A percentile compares a stretch with the other conserved stretches of the same genome.
These are phyloP conservation scores for Kodamaea laetipori DNA, from an alignment of 805 yeast genomes.

Conservation along the genomic window DNA sequence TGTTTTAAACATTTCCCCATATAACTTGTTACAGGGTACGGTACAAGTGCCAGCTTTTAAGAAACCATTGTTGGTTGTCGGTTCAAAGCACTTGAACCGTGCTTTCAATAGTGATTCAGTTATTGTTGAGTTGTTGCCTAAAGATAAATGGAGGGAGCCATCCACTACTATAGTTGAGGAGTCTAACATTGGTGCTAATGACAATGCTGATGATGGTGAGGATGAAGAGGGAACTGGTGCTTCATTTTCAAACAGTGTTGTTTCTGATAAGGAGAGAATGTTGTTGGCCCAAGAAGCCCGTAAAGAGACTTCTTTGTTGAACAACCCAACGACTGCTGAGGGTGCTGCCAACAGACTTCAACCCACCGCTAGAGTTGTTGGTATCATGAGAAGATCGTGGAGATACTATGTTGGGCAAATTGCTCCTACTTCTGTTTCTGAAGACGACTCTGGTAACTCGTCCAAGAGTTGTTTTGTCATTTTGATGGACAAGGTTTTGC, in stretches of 20 bases:
- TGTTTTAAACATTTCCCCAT: conserved; percentile 72
- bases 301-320: conserved; percentile 44
- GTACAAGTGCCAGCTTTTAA: conserved; percentile 71
- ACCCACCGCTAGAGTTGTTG: conserved; percentile 95
- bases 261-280: conserved; percentile 71
- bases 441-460: conserved; percentile 58
- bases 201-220: conserved; percentile 58
- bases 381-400: conserved; percentile 89
- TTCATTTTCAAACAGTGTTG: conserved; percentile 32
- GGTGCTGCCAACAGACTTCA: conserved; percentile 52
- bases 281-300: conserved; percentile 77
- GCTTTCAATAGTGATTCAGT: conserved; percentile 92
- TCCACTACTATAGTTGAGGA: conserved; percentile 80
- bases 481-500: conserved; percentile 86
- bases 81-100: conserved; percentile 83
- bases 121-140: conserved; percentile 85
- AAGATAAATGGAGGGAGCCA: conserved; percentile 85
- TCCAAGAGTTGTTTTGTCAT: conserved; percentile 79
- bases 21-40: conserved; percentile 86
- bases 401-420: conserved; percentile 94
- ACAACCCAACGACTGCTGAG: conserved; percentile 35
- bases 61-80: conserved; percentile 79
- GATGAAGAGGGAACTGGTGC: conserved; percentile 25
- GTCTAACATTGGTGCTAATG: conserved; percentile 59
- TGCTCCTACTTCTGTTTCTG: conserved; percentile 68